A percentile compares a stretch with the other conserved stretches of the same genome.
Conservation (phyloP, 805 yeast species). For the Grigorovia humatica region DNA sequence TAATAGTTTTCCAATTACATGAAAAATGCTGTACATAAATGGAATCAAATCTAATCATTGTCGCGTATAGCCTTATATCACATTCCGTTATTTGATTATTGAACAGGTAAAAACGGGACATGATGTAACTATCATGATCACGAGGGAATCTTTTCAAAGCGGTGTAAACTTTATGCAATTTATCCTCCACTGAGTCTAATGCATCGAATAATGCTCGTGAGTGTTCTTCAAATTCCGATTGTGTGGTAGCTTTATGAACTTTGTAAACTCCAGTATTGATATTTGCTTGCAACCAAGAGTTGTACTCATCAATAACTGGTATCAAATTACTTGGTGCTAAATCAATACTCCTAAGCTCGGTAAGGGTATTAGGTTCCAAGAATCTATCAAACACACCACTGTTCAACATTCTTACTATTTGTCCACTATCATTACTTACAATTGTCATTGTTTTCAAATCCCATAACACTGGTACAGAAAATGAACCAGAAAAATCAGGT, state of each 20-base stretch:
- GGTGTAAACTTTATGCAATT: conserved; percentile 39
- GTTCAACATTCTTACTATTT: conserved; percentile 76
- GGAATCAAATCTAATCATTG: conserved; percentile 83
- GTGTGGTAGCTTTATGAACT: conserved; percentile 76
- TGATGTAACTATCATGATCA: conserved; percentile 8
- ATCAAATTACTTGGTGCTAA: conserved; percentile 50
- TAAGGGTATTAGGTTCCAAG: conserved; percentile 29
- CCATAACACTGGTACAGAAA: conserved; percentile 90
- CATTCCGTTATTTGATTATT: conserved; percentile 76
- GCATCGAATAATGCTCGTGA: conserved; percentile 52
- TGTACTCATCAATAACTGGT: conserved; percentile 58
- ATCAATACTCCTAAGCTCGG: conserved; percentile 17
- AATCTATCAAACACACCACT: conserved; percentile 48
- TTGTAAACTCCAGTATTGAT: conserved; percentile 93
- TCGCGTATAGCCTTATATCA: conserved; percentile 76
- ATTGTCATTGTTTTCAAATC: conserved; percentile 73
- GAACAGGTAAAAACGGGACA: conserved; percentile 35
- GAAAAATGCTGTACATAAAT: conserved; percentile 92
- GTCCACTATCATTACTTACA: conserved; percentile 86
- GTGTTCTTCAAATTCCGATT: conserved; percentile 68
- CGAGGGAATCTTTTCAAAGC: conserved; percentile 11
- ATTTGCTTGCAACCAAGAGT: conserved; percentile 72
- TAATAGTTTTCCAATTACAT: conserved; percentile 72
- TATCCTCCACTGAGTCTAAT: conserved; percentile 58
- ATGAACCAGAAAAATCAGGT: conserved; percentile 67